Percentiles rank a stretch among this genome's conserved stretches.
phyloP scores from a whole-genome alignment of 495 filamentous ascomycete genomes.

The Penicillium daleae region DNA sequence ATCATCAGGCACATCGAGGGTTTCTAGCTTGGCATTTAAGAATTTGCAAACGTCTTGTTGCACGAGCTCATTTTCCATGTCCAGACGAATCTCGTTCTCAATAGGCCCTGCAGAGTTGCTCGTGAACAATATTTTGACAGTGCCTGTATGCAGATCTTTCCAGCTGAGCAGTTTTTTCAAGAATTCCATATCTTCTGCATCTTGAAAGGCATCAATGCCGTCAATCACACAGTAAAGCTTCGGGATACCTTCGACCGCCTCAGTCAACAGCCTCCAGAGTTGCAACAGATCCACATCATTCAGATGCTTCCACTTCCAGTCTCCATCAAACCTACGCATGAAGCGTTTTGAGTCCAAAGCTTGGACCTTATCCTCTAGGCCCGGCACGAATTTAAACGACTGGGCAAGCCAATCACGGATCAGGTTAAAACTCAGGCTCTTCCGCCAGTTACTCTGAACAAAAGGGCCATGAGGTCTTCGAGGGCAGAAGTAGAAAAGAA shows the following conservation, averaged over 20 bases:
- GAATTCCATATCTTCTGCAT: not conserved
- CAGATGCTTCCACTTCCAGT: not conserved
- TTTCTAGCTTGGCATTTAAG: not conserved
- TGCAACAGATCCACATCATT: not conserved
- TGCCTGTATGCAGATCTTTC: not conserved
- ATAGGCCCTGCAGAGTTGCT: not conserved
- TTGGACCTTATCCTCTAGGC: not conserved
- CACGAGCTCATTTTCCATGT: not conserved
- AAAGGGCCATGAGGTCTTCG: not conserved
- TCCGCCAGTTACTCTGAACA: not conserved
- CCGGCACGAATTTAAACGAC: not conserved
- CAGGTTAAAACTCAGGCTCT: not conserved
- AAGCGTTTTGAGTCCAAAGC: not conserved
- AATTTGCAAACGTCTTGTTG: not conserved
- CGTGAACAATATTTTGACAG: not conserved
- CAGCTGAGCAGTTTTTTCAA: not conserved
- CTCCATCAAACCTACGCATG: too few relatives aligned
- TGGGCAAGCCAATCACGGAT: not conserved
- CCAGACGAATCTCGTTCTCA: not conserved
- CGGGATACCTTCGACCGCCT: not conserved
- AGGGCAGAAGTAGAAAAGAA: not conserved
- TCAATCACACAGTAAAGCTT: slow-evolving; percentile 5
- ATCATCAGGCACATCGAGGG: not conserved
- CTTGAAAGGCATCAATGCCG: not conserved
- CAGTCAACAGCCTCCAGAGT: not conserved